Percentiles rank a stretch among this genome's conserved stretches.
Evolutionary conservation across 148 eudicot genomes (phyloP).

Genomic region (Spergularia marina): DNA sequence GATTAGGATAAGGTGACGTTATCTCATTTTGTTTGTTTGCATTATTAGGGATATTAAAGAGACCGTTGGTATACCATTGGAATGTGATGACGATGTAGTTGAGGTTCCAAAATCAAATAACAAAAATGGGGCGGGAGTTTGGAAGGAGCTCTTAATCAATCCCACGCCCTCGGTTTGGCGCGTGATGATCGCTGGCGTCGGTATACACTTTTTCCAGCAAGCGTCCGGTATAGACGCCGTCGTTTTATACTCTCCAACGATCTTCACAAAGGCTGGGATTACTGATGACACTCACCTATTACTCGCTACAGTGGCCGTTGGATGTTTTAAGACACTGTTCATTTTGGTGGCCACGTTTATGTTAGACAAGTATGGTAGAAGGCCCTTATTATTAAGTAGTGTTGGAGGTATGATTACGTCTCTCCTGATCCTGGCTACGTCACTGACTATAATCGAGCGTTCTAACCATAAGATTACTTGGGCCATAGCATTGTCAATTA

Average conservation of each 20-base stretch:
- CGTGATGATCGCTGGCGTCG: conserved; percentile 54
- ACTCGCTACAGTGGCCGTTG: conserved; percentile 60
- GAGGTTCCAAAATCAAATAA: conserved; percentile 4
- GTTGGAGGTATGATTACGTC: conserved; percentile 42
- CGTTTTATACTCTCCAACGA: conserved; percentile 61
- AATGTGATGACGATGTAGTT: conserved; percentile 9
- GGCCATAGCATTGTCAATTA: conserved; percentile 52
- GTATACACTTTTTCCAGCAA: conserved; percentile 80
- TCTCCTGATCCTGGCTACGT: conserved; percentile 37
- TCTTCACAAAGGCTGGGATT: conserved; percentile 68
- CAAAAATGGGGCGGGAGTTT: conserved; percentile 30
- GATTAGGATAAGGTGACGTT: background rate
- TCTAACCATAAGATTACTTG: conserved; percentile 38
- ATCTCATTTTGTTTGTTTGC: background rate
- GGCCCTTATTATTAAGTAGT: conserved; percentile 52
- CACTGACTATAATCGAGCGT: conserved; percentile 30
- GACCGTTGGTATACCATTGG: conserved; percentile 16
- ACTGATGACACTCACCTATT: conserved; percentile 35
- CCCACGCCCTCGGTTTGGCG: conserved; percentile 54
- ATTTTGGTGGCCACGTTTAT: conserved; percentile 38
- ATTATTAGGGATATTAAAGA: conserved; percentile 9
- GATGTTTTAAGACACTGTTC: conserved; percentile 42
- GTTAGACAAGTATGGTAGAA: conserved; percentile 60
- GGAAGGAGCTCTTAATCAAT: conserved; percentile 51
- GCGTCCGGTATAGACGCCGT: conserved; percentile 81